phyloP scores from a whole-genome alignment of 2,329 filamentous ascomycete species.

The Neonectria neomacrospora region DNA sequence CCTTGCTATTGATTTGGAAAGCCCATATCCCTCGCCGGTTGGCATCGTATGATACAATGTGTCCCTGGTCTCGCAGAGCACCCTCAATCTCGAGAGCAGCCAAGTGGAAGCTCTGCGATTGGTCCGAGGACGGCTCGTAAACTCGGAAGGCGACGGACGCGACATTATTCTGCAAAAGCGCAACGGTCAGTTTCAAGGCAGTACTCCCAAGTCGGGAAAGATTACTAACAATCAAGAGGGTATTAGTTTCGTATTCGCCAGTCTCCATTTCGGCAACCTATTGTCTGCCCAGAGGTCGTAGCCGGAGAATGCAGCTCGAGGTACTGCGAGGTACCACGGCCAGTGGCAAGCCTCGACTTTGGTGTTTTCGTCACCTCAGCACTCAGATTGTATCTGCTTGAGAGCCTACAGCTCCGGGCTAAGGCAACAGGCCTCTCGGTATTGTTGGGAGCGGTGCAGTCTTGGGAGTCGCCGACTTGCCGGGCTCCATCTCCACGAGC shows the following conservation, averaged over 20 bases:
- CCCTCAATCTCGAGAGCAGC: conserved; percentile 63
- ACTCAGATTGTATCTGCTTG: conserved; percentile 13
- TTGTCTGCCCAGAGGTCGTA: conserved; percentile 42
- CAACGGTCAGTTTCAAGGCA: conserved; percentile 28
- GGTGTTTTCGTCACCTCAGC: conserved; percentile 23
- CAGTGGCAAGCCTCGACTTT: conserved; percentile 31
- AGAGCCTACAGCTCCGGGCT: conserved; percentile 15
- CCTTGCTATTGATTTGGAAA: conserved; percentile 61
- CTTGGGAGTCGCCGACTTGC: conserved; percentile 39
- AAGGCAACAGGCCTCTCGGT: conserved; percentile 32
- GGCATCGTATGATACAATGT: conserved; percentile 64
- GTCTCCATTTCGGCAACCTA: conserved; percentile 67
- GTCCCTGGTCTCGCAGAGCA: conserved; percentile 62
- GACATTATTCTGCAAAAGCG: conserved; percentile 63
- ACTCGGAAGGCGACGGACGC: conserved; percentile 65
- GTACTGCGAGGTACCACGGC: conserved; percentile 33
- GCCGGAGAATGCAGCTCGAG: conserved; percentile 42
- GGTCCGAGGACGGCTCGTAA: conserved; percentile 61
- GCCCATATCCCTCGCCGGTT: conserved; percentile 64
- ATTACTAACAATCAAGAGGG: conserved; percentile 64
- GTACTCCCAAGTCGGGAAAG: background rate
- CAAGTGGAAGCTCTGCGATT: conserved; percentile 57
- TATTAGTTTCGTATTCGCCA: conserved; percentile 72
- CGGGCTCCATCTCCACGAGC: conserved; percentile 55
- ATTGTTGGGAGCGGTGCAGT: conserved; percentile 35